Evolutionary conservation across 805 yeast species (phyloP).

Genomic region (Starmerella floris): DNA sequence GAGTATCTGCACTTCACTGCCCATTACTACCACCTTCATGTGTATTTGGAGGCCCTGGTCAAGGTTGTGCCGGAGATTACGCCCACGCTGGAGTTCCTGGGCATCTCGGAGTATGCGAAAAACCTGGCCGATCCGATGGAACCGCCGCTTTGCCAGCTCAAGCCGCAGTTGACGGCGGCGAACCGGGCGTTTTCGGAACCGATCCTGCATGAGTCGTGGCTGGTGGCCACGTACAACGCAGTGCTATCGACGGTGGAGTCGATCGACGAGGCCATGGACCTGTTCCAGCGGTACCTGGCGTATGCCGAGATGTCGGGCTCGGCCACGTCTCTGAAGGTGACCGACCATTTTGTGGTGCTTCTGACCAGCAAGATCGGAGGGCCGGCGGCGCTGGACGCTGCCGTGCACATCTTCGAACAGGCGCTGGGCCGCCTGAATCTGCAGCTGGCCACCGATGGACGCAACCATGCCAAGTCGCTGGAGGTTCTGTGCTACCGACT

Average conservation of each 20-base stretch:
- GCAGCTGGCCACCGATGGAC: slow-evolving; percentile 8
- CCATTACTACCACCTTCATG: slow-evolving; percentile 17
- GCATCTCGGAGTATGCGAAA: slow-evolving; percentile 8
- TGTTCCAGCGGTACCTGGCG: slow-evolving; percentile 15
- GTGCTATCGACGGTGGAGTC: slow-evolving; percentile 19
- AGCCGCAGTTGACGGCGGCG: background rate
- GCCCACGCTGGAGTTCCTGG: slow-evolving; percentile 13
- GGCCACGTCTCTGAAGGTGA: slow-evolving; percentile 9
- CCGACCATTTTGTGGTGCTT: slow-evolving; percentile 22
- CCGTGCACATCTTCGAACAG: slow-evolving; percentile 15
- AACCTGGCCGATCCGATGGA: slow-evolving; percentile 1
- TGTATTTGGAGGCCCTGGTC: slow-evolving; percentile 14
- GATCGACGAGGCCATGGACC: slow-evolving; percentile 7
- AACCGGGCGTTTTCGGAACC: slow-evolving; percentile 5
- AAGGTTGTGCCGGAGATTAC: slow-evolving; percentile 17
- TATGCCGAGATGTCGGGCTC: slow-evolving; percentile 1
- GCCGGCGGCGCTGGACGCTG: slow-evolving; percentile 12
- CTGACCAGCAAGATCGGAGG: slow-evolving; percentile 10
- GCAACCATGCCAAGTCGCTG: slow-evolving; percentile 12
- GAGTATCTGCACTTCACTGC: slow-evolving; percentile 22
- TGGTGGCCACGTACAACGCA: slow-evolving; percentile 21
- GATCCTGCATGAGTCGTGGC: slow-evolving; percentile 18
- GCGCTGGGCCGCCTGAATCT: slow-evolving; percentile 14
- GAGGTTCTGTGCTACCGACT: slow-evolving; percentile 14
- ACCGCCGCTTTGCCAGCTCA: background rate